Percentiles rank a stretch among this genome's conserved stretches.
phyloP scores from a whole-genome alignment of 2,329 filamentous ascomycete genomes.

The Macrophomina phaseolina region DNA sequence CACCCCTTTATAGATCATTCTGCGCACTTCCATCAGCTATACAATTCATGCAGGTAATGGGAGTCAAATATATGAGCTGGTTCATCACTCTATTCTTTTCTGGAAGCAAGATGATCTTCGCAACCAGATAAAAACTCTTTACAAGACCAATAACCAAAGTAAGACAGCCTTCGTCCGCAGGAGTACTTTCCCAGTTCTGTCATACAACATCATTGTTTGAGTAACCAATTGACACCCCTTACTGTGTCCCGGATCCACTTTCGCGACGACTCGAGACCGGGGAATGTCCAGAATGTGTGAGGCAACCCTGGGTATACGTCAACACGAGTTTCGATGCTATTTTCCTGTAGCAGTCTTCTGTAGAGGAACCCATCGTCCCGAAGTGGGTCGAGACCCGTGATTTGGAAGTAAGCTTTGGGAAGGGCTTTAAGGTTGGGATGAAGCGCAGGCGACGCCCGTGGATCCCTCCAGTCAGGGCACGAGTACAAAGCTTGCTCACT shows the following conservation, averaged over 20 bases:
- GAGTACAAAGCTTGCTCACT: constrained; percentile 30
- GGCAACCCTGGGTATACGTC: constrained; percentile 52
- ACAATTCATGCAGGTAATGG: too few relatives aligned
- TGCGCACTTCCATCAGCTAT: too few relatives aligned
- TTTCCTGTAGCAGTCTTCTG: constrained; percentile 54
- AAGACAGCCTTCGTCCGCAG: too few relatives aligned
- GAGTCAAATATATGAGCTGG: too few relatives aligned
- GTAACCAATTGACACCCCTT: constrained; percentile 14
- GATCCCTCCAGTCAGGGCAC: background rate
- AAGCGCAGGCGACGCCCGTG: too few relatives aligned
- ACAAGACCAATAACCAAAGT: too few relatives aligned
- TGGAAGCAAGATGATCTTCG: too few relatives aligned
- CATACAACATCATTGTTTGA: background rate
- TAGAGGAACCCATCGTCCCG: constrained; percentile 62
- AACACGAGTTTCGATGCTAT: constrained; percentile 50
- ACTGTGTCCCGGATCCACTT: constrained; percentile 25
- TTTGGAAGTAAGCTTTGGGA: constrained; percentile 53
- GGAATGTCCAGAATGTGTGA: constrained; percentile 48
- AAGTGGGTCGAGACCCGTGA: constrained; percentile 56
- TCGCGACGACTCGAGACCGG: constrained; percentile 36
- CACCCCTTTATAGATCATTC: too few relatives aligned
- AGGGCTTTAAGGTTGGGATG: background rate
- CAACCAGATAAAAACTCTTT: too few relatives aligned
- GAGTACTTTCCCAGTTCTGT: too few relatives aligned
- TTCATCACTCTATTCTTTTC: too few relatives aligned